A percentile compares a stretch with the other conserved stretches of the same genome.
These are phyloP conservation scores for Chloropicon primus DNA, from an alignment of 139 green algal genomes.

Conservation along the genomic window DNA sequence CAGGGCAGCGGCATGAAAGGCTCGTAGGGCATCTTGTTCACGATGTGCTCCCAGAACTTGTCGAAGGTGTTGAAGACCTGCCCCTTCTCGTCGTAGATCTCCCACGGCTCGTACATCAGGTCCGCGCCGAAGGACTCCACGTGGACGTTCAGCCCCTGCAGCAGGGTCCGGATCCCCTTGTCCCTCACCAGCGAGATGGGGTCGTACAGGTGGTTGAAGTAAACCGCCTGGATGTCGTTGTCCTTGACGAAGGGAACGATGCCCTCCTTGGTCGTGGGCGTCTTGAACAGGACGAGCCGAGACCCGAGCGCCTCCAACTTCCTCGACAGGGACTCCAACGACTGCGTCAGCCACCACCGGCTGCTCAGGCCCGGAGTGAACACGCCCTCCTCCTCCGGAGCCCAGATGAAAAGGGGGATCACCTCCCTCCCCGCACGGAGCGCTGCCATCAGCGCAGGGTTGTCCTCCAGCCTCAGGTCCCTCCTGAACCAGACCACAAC, in stretches of 20 bases:
- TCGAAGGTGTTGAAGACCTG: constrained; percentile 65
- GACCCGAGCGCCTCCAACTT: constrained; percentile 54
- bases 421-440: constrained; percentile 7
- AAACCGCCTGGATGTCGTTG: constrained; percentile 45
- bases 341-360: constrained; percentile 53
- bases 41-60: constrained; percentile 55
- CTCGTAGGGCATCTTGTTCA: constrained; percentile 47
- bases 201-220: constrained; percentile 93
- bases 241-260: constrained; percentile 42
- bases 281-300: constrained; percentile 42
- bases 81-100: constrained; percentile 50
- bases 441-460: constrained; percentile 36
- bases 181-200: constrained; percentile 80
- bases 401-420: constrained; percentile 76
- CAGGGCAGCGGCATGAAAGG: constrained; percentile 2
- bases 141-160: constrained; percentile 29
- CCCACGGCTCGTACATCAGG: constrained; percentile 82
- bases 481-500: constrained; percentile 7
- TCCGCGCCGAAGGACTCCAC: constrained; percentile 70
- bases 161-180: constrained; percentile 56
- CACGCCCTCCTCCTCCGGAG: constrained; percentile 83
- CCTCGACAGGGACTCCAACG: constrained; percentile 29
- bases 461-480: constrained; percentile 65
- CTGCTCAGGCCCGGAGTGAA: constrained; percentile 73
- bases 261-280: constrained; percentile 27